Conservation (phyloP, 164 flowering plant genomes). For the Amborella trichopoda region DNA sequence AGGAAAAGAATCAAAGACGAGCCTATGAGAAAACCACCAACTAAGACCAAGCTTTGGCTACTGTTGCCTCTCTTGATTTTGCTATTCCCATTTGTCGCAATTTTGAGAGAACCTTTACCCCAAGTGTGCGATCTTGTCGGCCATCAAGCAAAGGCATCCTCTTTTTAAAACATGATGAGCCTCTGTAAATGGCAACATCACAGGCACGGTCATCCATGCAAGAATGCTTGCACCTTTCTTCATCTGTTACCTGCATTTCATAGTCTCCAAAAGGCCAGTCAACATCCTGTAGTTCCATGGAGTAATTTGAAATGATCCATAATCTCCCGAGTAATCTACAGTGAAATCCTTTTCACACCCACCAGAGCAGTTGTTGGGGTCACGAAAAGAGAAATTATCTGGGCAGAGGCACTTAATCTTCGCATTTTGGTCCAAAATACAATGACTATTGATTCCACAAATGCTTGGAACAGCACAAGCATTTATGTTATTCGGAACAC, state of each 20-base stretch:
- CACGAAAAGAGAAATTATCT: constrained; percentile 1
- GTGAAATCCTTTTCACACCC: constrained; percentile 7
- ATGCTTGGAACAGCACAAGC: background rate
- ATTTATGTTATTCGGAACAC: background rate
- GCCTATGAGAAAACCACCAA: constrained; percentile 1
- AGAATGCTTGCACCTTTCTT: constrained; percentile 20
- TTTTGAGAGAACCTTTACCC: constrained; percentile 20
- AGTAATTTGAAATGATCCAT: constrained; percentile 3
- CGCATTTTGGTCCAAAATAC: background rate
- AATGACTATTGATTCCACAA: constrained; percentile 1
- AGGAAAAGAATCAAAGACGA: background rate
- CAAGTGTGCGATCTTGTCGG: background rate
- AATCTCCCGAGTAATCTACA: background rate
- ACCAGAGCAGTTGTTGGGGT: background rate
- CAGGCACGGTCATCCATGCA: constrained; percentile 41
- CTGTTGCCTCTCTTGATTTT: constrained; percentile 2
- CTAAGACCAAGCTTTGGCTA: background rate
- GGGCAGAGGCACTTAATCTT: constrained; percentile 10
- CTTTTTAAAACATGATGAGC: constrained; percentile 30
- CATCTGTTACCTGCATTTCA: constrained; percentile 5
- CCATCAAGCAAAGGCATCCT: constrained; percentile 26
- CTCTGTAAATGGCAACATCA: constrained; percentile 20
- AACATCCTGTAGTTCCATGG: constrained; percentile 11
- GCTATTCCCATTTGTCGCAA: too few species aligned
- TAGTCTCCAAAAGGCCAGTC: constrained; percentile 34